phyloP scores from a whole-genome alignment of 164 flowering plant genomes.

The Vitis labrusca region DNA sequence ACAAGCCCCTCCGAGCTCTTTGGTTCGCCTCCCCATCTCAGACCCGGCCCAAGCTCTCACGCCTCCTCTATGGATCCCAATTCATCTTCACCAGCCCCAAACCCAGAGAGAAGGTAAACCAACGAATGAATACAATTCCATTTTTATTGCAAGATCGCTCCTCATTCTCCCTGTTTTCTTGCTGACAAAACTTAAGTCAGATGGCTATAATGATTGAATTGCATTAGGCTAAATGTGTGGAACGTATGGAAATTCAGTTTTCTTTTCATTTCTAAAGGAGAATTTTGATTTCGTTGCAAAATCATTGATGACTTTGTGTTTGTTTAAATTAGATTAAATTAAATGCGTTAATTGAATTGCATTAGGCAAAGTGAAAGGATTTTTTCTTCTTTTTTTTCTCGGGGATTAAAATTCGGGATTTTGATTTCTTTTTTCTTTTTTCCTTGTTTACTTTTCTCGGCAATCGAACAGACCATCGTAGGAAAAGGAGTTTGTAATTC shows the following conservation, averaged over 20 bases:
- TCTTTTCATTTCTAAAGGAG: neutral
- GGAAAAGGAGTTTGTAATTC: too few species aligned
- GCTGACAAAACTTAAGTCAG: neutral
- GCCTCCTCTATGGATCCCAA: conserved; percentile 50
- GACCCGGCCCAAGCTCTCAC: conserved; percentile 45
- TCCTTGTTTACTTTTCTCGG: too few species aligned
- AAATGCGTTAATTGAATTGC: too few species aligned
- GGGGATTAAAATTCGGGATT: too few species aligned
- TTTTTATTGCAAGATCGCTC: too few species aligned
- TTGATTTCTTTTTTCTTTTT: too few species aligned
- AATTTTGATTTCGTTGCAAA: neutral
- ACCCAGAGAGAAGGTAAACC: conserved; percentile 76
- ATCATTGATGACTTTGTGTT: neutral
- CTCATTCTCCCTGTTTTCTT: neutral
- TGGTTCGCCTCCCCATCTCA: conserved; percentile 47
- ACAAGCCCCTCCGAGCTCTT: conserved; percentile 48
- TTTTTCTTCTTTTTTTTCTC: too few species aligned
- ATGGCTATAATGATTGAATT: too few species aligned
- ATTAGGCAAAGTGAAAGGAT: too few species aligned
- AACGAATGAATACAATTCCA: neutral
- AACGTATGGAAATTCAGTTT: too few species aligned
- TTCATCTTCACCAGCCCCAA: conserved; percentile 75
- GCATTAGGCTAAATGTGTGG: too few species aligned
- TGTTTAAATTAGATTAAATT: neutral
- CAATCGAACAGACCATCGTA: too few species aligned